Percentiles rank a stretch among this genome's conserved stretches.
Conservation (phyloP, 140 eudicot genomes). For the Stevia rebaudiana region DNA sequence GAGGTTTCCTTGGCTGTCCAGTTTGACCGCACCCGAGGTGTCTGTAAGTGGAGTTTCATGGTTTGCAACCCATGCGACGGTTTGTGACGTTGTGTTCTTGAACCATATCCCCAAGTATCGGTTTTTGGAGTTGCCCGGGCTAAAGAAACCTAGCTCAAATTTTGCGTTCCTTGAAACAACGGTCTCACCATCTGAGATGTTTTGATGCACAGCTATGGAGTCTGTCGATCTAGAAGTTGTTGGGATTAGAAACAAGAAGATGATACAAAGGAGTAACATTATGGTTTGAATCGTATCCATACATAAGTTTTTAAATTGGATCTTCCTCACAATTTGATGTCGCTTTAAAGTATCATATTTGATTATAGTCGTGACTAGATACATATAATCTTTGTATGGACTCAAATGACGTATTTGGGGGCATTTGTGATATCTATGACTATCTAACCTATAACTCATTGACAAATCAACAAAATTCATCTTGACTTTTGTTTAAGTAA, state of each 20-base stretch:
- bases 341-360: no score
- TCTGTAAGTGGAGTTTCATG: constrained; percentile 20
- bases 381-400: no score
- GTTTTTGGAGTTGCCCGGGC: not conserved
- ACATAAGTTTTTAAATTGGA: not conserved
- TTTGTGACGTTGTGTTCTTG: not conserved
- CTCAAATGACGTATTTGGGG: no score
- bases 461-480: no score
- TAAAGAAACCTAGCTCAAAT: constrained; percentile 5
- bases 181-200: constrained; percentile 7
- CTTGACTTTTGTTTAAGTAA: no score
- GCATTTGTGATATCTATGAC: no score
- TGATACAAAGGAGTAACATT: not conserved
- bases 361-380: no score
- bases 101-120: constrained; percentile 14
- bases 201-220: not conserved
- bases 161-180: not conserved
- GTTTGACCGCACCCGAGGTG: not conserved
- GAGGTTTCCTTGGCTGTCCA: constrained; percentile 1
- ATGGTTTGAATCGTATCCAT: not conserved
- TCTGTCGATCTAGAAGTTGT: not conserved
- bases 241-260: not conserved
- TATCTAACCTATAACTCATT: no score
- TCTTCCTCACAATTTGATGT: not conserved
- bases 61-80: constrained; percentile 32